Evolutionary conservation across 2,329 filamentous ascomycete species (phyloP), one percentile per base, ranked within the genome.

Genomic region (Sphaceloma murrayae): DNA sequence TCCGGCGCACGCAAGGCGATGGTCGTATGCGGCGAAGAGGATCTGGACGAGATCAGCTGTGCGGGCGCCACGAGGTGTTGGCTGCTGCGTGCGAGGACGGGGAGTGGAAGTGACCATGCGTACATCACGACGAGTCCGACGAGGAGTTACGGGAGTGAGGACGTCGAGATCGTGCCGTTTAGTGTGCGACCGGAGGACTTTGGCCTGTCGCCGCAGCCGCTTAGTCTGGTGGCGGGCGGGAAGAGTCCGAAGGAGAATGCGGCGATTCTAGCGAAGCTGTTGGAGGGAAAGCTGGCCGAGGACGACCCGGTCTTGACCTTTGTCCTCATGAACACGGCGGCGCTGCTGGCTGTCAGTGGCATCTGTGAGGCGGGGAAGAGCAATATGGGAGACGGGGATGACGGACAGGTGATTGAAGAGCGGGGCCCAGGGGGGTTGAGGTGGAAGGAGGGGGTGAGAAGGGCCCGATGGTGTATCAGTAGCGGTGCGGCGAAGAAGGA

Each of bases 1-100:
- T 75, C 77, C 11, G 88, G 88, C 18, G 78, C 78, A 31, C 78
- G 70, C 50, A 96, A 95, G 63, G 88, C 85, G 2, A 68, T 98
- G 63, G 76, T 98, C 16, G 84, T 96, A 13, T 98, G 89, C 58
- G 91, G 91, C 32, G 82, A 84, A 52, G 93, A 96, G 66, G 86
- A 96, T 54, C 77, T 98, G 21, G 91, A 98, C 60, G 91, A 98
- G 67, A 77, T 98, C 49, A 91, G 84, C 55, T 95, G 89, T 54
- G 91, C 89, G 1, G 89, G 91, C 0, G 72, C 73, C 26, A 94
- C 88, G 2, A 79, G 84, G 56, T 94, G 88, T 73, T 98, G 91
- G 91, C 78, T 78, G 64, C 66, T 95, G 18, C 68, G 67, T 4
- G 72, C 73, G 49, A 63, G 67, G 42, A 58, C 65, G 1, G 70